Base-by-base conservation (phyloP, 148 eudicot genomes). In the Chenopodium suecicum region DNA sequence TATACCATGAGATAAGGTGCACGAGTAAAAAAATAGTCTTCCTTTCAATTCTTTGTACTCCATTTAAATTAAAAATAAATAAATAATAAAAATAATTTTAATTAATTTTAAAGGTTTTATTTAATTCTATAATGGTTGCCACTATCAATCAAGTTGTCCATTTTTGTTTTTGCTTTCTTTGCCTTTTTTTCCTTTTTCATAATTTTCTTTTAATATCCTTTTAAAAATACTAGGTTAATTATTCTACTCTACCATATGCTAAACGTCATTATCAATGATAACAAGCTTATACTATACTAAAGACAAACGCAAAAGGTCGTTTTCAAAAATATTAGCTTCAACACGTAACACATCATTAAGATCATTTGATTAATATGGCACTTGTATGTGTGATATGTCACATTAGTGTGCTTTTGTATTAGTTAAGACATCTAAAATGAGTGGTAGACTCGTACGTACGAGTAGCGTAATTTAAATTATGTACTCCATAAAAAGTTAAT, bases 91-190 rank as follows among this genome's bases (percentile, higher is more conserved):
- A 56, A 56, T 56, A 56, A 56, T 12, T 12, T 4, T 5, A 20
- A 19, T 20, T 8, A 69, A 31, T 2, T 2, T 4, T 0, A 32
- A 69, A 32, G 32, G 0, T 3, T 17, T 16, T 69, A 0, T 29
- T 19, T 67, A 3, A 34, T 34, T 68, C 27, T 46, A 20, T 72
- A 72, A 72, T 72, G 50, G 54, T 16, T 72, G 73, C 46, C 73
- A 32, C 29, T 46, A 72, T 46, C 54, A 71, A 71, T 71, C 75
- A 72, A 44, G 75, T 72, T 72, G 75, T 72, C 75, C 29, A 20
- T 22, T 46, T 72, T 44, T 41, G 41, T 68, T 68, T 31, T 68
- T 68, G 71, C 41, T 31, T 68, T 29, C 71, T 31, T 1, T 22
- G n/a, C 25, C 65, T 56, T 56, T 56, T 56, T 14, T 14, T 22